phyloP scores from a whole-genome alignment of 2,329 filamentous ascomycete genomes.

The Colletotrichum musae region DNA sequence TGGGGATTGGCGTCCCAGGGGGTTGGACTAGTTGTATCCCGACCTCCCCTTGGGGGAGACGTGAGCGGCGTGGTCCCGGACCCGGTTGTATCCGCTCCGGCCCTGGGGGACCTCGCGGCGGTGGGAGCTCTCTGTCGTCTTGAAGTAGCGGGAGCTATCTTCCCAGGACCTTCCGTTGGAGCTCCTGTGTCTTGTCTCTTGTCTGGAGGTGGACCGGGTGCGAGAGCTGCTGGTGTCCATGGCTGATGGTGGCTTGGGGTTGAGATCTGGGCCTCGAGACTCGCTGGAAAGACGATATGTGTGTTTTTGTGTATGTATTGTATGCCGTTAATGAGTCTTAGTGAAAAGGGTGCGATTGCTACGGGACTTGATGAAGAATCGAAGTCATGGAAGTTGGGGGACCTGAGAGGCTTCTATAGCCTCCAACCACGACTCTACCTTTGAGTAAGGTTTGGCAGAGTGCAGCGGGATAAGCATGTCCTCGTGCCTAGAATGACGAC shows the following conservation, averaged over 20 bases:
- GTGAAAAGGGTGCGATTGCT: no score
- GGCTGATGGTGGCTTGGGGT: no score
- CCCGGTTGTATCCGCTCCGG: slow-evolving; percentile 35
- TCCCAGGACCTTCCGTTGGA: not conserved
- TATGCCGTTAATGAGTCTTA: no score
- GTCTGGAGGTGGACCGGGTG: not conserved
- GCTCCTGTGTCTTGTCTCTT: not conserved
- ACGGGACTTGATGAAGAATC: no score
- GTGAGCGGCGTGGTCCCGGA: slow-evolving; percentile 5
- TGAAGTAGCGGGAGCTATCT: slow-evolving; percentile 11
- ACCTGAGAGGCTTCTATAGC: not conserved
- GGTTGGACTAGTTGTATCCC: slow-evolving; percentile 25
- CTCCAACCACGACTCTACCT: not conserved
- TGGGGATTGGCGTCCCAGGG: not conserved
- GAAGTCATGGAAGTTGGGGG: not conserved
- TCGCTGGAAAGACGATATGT: no score
- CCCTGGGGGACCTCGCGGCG: slow-evolving; percentile 16
- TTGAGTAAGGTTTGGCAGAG: slow-evolving; percentile 17
- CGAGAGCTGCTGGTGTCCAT: not conserved
- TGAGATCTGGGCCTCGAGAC: no score
- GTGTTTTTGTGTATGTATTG: no score
- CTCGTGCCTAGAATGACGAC: slow-evolving; percentile 4
- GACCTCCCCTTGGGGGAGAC: slow-evolving; percentile 27
- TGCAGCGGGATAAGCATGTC: not conserved
- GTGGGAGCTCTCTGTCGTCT: not conserved